Evolutionary conservation across 148 eudicot species (phyloP).

Genomic region (Persicaria maculosa): DNA sequence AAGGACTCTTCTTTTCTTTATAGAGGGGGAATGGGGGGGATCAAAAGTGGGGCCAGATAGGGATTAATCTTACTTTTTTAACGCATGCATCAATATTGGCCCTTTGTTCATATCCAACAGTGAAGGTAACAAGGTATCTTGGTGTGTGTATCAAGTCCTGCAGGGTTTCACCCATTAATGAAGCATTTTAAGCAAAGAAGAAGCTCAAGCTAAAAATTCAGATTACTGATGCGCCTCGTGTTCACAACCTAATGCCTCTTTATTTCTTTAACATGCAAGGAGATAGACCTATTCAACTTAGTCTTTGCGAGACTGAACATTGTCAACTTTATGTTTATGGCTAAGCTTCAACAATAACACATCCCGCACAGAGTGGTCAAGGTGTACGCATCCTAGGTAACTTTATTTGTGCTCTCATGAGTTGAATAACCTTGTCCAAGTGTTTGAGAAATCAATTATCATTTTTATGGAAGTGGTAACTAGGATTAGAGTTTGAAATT

Average conservation of each 20-base stretch:
- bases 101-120: conserved; percentile 73
- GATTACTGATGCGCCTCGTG: neutral
- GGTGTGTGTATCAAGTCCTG: conserved; percentile 57
- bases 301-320: neutral
- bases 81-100: conserved; percentile 61
- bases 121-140: conserved; percentile 72
- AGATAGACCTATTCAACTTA: too few species aligned
- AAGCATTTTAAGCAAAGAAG: neutral
- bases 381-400: neutral
- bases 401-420: neutral
- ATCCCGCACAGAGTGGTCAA: too few species aligned
- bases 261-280: neutral
- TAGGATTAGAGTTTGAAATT: neutral
- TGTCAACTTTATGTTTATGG: neutral
- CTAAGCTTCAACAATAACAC: neutral
- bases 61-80: conserved; percentile 44
- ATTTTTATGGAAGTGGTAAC: neutral
- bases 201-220: neutral
- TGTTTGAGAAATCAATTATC: neutral
- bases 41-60: neutral
- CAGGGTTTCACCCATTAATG: conserved; percentile 14
- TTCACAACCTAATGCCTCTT: neutral
- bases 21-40: neutral
- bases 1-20: neutral
- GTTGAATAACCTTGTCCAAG: neutral